These are phyloP conservation scores for Niveomyces coronatus DNA, from an alignment of 2,329 filamentous ascomycete species.

Conservation along the genomic window DNA sequence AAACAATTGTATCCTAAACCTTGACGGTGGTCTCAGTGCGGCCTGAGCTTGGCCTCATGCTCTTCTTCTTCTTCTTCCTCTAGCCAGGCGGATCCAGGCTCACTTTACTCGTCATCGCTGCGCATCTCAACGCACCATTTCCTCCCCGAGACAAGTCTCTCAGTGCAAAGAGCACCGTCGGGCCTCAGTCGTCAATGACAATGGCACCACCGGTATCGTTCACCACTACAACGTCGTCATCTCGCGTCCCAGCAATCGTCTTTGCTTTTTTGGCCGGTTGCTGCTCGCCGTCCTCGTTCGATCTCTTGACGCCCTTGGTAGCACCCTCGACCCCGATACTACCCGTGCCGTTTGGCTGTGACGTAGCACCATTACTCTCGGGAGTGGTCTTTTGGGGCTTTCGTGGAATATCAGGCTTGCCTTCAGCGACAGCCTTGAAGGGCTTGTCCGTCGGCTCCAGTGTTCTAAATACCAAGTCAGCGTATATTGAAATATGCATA, in stretches of 20 bases:
- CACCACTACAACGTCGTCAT: conserved; percentile 35
- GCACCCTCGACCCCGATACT: conserved; percentile 18
- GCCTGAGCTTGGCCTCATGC: too few species aligned
- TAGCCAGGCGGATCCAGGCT: too few species aligned
- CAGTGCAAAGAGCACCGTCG: conserved; percentile 22
- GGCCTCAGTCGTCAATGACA: conserved; percentile 50
- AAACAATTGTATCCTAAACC: conserved; percentile 76
- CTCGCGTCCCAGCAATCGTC: conserved; percentile 21
- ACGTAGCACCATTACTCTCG: conserved; percentile 32
- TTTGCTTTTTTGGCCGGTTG: conserved; percentile 41
- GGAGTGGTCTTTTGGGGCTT: conserved; percentile 36
- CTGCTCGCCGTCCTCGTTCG: conserved; percentile 31
- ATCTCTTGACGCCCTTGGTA: conserved; percentile 35
- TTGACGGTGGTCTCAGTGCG: conserved; percentile 76
- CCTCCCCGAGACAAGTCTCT: conserved; percentile 3
- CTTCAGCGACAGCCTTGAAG: conserved; percentile 36
- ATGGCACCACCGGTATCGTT: conserved; percentile 52
- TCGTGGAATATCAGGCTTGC: conserved; percentile 39
- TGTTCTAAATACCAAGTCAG: conserved; percentile 28
- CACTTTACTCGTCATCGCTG: too few species aligned
- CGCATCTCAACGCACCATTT: too few species aligned
- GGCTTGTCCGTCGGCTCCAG: conserved; percentile 39
- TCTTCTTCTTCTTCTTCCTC: too few species aligned
- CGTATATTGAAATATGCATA: too few species aligned
- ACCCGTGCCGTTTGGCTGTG: conserved; percentile 31